phyloP scores from a whole-genome alignment of 2,329 filamentous ascomycete genomes.

The Fusarium verticillioides region DNA sequence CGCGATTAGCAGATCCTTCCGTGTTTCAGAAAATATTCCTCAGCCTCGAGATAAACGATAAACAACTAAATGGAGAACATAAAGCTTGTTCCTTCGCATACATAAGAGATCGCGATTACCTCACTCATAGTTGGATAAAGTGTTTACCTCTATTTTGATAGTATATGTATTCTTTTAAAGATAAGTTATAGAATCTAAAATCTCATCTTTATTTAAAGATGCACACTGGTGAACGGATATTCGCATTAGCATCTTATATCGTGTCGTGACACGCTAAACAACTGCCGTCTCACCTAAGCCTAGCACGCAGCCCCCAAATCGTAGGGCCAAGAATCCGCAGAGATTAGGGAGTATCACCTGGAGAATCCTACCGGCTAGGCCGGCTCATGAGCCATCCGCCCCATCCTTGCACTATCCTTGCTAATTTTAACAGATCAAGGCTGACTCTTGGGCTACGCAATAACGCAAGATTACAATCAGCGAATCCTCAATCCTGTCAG shows the following conservation, averaged over 20 bases:
- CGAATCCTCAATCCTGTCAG: neutral
- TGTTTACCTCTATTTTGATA: neutral
- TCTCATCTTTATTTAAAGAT: neutral
- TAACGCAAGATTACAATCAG: neutral
- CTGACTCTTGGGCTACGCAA: neutral
- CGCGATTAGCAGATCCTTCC: neutral
- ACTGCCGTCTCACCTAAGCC: neutral
- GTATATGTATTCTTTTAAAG: too few species aligned
- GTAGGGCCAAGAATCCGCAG: neutral
- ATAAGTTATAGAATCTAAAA: too few species aligned
- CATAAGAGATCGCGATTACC: accelerated
- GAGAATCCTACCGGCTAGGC: neutral
- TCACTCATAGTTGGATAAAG: accelerated
- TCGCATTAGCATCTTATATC: neutral
- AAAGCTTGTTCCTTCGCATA: neutral
- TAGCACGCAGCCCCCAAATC: neutral
- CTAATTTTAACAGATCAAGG: neutral
- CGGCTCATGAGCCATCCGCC: neutral
- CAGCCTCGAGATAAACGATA: neutral
- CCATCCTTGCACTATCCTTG: neutral
- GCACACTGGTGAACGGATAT: neutral
- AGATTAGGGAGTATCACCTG: neutral
- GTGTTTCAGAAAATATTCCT: neutral
- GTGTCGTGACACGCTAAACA: neutral
- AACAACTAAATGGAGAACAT: neutral